Percentiles rank a stretch among this genome's conserved stretches.
These are phyloP conservation scores for Cyclostephanos invisitatus DNA, from an alignment of 108 stramenopile species.

Conservation along the genomic window DNA sequence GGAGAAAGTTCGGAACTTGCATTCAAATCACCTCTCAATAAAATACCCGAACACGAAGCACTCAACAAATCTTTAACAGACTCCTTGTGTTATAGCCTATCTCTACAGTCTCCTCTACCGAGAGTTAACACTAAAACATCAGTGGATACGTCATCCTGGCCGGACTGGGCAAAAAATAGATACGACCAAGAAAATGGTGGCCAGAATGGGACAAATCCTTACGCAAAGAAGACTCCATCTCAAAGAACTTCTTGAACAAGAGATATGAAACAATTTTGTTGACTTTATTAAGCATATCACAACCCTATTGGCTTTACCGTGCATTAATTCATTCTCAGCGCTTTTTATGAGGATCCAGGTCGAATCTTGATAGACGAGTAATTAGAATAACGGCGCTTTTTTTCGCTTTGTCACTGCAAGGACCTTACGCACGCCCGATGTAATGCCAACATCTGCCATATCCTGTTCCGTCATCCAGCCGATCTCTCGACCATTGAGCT, in stretches of 20 bases:
- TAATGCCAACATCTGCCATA: constrained; percentile 76
- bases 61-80: constrained; percentile 19
- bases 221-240: constrained; percentile 15
- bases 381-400: neutral
- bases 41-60: constrained; percentile 13
- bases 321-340: neutral
- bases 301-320: constrained; percentile 13
- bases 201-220: neutral
- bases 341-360: no score
- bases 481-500: constrained; percentile 48
- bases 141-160: constrained; percentile 35
- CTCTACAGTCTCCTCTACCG: constrained; percentile 22
- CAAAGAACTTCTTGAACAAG: neutral
- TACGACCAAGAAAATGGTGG: neutral
- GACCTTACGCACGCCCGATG: constrained; percentile 81
- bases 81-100: constrained; percentile 45
- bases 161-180: constrained; percentile 35
- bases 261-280: neutral
- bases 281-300: neutral
- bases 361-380: neutral
- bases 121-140: constrained; percentile 5
- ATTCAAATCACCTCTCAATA: constrained; percentile 7
- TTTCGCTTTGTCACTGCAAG: constrained; percentile 40
- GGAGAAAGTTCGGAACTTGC: neutral
- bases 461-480: constrained; percentile 80